These are phyloP conservation scores for Hypoxylon sp. DNA, from an alignment of 2,329 filamentous ascomycete species.

Conservation along the genomic window DNA sequence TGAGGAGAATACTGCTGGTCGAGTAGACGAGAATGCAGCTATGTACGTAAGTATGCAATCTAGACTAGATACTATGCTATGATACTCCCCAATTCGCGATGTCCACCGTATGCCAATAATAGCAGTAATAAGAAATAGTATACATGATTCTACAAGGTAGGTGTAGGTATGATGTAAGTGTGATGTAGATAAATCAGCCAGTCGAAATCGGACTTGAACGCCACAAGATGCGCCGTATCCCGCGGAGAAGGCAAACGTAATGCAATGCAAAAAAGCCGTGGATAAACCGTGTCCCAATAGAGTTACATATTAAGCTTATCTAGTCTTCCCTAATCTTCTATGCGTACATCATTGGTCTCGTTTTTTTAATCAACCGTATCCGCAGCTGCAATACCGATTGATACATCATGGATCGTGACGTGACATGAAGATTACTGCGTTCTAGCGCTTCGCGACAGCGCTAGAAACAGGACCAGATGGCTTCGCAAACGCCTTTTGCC, in stretches of 20 bases:
- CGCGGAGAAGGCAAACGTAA: conserved; percentile 11
- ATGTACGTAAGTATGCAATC: neutral
- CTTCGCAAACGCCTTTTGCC: conserved; percentile 71
- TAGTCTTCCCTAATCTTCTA: conserved; percentile 19
- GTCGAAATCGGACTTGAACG: neutral
- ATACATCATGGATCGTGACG: conserved; percentile 1
- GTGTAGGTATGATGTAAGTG: conserved; percentile 1
- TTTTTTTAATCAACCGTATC: neutral
- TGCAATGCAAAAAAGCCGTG: conserved; percentile 15
- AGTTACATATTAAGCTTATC: conserved; percentile 37
- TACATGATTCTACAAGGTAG: conserved; percentile 18
- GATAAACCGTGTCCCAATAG: conserved; percentile 21
- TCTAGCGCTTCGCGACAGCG: conserved; percentile 38
- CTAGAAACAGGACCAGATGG: conserved; percentile 19
- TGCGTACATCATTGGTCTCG: conserved; percentile 21
- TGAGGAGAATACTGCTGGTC: neutral
- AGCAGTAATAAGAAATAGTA: conserved; percentile 19
- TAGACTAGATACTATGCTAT: conserved; percentile 38
- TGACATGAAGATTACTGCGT: neutral
- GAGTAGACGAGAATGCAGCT: neutral
- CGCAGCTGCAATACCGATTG: neutral
- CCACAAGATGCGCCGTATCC: conserved; percentile 16
- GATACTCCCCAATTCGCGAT: conserved; percentile 35
- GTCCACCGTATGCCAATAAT: conserved; percentile 15
- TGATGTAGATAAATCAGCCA: neutral